Base-by-base conservation (phyloP, 805 yeast species). In the Candida namnaoensis region DNA sequence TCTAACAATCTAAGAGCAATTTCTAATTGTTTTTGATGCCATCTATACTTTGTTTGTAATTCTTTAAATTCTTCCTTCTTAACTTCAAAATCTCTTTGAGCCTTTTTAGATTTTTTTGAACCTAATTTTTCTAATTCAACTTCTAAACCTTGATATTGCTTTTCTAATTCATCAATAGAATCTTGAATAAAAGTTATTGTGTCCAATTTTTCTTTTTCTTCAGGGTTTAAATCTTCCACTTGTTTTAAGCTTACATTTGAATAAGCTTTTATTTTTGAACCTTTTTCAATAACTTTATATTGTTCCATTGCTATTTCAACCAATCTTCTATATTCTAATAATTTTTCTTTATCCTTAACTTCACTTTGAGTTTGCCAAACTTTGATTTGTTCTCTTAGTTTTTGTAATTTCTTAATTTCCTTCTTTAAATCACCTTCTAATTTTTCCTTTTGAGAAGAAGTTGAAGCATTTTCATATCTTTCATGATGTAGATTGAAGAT, bases 311-410 rank as follows among this genome's bases (percentile, higher is more conserved):
- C 93, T 41, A 66, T 67, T 54, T 76, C 82, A 44, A 84, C 83
- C 40, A 78, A 59, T 51, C 76, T 68, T 44, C 93, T 70, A 56
- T 88, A 82, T 51, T 88, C 96, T 46, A 82, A 69, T 45, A 87
- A 69, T 26, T 80, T 72, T 51, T 82, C 85, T 56, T 87, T 93
- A 53, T 91, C 95, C 60, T 95, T 88, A 40, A 90, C 87, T 48
- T 90, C 95, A 53, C 79, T 83, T 48, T 88, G 86, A 19, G 90
- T 78, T 59, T 90, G 71, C 98, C 98, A 91, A 42, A 85, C 85
- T 63, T 91, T 91, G 53, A 91, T 86, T 68, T 88, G 98, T 61
- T 91, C 98, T 57, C 98, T 76, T 49, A 83, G 76, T 57, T 95
- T 78, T 59, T 91, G 99, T 42, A 91, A 72, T 62, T 88, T 91